Evolutionary conservation across 805 yeast species (phyloP), one percentile per base, ranked within the genome.

Genomic region (Candida krabiensis): DNA sequence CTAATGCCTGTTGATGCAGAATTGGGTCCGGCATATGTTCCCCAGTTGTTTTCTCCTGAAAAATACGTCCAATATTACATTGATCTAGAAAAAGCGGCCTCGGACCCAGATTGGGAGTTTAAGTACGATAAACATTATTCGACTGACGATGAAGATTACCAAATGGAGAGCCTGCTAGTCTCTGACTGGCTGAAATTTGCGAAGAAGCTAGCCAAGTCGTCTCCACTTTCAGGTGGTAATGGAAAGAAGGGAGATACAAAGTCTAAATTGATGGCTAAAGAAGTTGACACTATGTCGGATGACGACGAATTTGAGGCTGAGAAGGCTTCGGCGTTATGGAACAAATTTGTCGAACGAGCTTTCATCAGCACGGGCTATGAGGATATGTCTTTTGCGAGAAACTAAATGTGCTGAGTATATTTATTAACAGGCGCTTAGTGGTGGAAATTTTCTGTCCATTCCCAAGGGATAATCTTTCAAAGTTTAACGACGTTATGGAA

Each of bases 11-110:
- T 46, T 2, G 57, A 61, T 11, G 40, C 66, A 15, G 69, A 75
- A 1, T 57, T 81, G 26, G 96, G 96, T 0, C 96, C 96, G 2
- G 96, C 83, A 0, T 86, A 82, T 56, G 61, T 64, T 2, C 75
- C 80, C 2, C 95, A 86, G 63, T 55, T 79, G 22, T 85, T 85
- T 48, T 70, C 91, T 0, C 96, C 96, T 0, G 71, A 75, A 27
- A 66, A 78, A 43, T 88, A 81, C 60, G 79, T 79, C 1, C 95
- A 86, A 56, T 86, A 82, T 56, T 87, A 67, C 57, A 72, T 80
- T n/a, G 86, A 87, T 57, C 67, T 87, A 43, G 51, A 60, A 41
- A 37, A 44, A 14, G 44, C 40, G 9, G 78, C 79, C 43, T 44
- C 57, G 4, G 49, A 63, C 16, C 63, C 65, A 0, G 54, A 58